Percentiles rank a stretch among this genome's conserved stretches.
These are phyloP conservation scores for Spergularia azorica DNA, from an alignment of 179 eudicot species.

Conservation along the genomic window DNA sequence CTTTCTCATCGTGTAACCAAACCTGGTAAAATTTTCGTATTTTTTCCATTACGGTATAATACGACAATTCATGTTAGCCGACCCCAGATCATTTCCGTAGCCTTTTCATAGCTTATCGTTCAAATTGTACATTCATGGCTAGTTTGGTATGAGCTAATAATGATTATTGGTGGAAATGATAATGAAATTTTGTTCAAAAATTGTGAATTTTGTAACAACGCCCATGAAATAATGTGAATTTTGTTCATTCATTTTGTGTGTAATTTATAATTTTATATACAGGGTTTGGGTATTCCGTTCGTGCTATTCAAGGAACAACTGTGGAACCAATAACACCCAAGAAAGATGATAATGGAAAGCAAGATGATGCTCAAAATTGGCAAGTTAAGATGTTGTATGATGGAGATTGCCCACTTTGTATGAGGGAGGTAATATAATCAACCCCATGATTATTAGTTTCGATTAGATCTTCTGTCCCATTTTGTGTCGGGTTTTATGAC, in stretches of 20 bases:
- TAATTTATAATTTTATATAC: no score
- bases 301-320: slow-evolving; percentile 55
- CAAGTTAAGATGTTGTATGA: slow-evolving; percentile 95
- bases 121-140: no score
- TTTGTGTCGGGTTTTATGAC: not conserved
- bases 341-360: slow-evolving; percentile 26
- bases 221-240: not conserved
- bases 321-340: slow-evolving; percentile 54
- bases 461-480: not conserved
- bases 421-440: slow-evolving; percentile 50
- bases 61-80: no score
- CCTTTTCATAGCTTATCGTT: no score
- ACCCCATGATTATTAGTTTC: no score
- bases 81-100: no score
- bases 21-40: slow-evolving; percentile 15
- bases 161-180: no score
- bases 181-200: no score
- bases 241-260: not conserved
- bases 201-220: not conserved
- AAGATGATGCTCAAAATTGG: slow-evolving; percentile 57
- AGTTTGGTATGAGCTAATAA: no score
- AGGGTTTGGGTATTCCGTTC: slow-evolving; percentile 50
- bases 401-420: slow-evolving; percentile 95
- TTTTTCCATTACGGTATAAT: no score
- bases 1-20: slow-evolving; percentile 8